Evolutionary conservation across 208 protist genomes (phyloP).

Genomic region (Trypanosoma theileri): DNA sequence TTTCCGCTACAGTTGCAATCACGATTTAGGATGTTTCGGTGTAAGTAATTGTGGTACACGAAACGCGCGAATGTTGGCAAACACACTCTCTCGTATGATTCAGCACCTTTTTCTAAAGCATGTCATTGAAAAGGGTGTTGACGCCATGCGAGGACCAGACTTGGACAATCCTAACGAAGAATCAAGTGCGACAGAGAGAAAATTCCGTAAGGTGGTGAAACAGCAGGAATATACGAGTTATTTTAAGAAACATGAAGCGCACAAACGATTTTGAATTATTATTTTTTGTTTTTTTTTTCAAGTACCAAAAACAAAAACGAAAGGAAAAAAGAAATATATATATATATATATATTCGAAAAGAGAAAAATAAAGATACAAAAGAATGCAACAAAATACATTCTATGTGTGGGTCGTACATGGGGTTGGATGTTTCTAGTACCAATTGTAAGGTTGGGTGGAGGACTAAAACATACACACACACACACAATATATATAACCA

Average conservation of each 20-base stretch:
- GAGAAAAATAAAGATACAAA: too few relatives aligned
- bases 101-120: constrained; percentile 82
- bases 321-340: constrained; percentile 4
- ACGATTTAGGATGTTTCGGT: constrained; percentile 80
- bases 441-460: too few relatives aligned
- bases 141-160: constrained; percentile 47
- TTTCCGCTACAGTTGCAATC: constrained; percentile 65
- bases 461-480: too few relatives aligned
- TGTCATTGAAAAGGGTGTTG: constrained; percentile 51
- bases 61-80: constrained; percentile 51
- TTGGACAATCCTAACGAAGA: constrained; percentile 49
- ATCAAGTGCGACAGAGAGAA: constrained; percentile 34
- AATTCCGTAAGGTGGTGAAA: constrained; percentile 53
- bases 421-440: too few relatives aligned
- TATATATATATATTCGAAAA: background rate
- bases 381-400: too few relatives aligned
- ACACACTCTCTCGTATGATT: constrained; percentile 62
- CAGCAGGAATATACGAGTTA: constrained; percentile 53
- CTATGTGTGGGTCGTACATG: too few relatives aligned
- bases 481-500: too few relatives aligned
- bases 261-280: constrained; percentile 55
- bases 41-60: constrained; percentile 67
- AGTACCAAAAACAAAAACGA: background rate
- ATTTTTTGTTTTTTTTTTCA: too few relatives aligned
- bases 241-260: constrained; percentile 70